Base-by-base conservation (phyloP, 139 green algal genomes). In the Volvox africanus region DNA sequence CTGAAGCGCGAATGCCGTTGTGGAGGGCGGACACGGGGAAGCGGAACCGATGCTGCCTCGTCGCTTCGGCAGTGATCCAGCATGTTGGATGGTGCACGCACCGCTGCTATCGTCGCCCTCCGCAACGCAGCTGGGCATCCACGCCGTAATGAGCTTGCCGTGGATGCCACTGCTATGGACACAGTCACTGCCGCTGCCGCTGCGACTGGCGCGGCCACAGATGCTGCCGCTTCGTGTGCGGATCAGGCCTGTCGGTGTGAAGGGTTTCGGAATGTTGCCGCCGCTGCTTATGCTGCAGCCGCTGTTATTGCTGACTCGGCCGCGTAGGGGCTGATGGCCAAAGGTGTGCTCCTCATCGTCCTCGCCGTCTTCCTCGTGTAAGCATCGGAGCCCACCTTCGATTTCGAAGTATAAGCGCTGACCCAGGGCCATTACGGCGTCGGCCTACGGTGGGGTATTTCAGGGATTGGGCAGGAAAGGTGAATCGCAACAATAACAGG, bases 361-460 rank as follows among this genome's bases (percentile, higher is more conserved):
- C 22, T 44, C 73, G 11, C 16, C 26, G 73, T 44, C 73, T 22
- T 80, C 73, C 9, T 14, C n/a, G 73, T 50, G 30, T 44, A 80
- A 55, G 73, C 20, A 14, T 30, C 73, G 73, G 11, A 80, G 30
- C 73, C 11, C n/a, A 32, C 73, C 73, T 18, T 80, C 20, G n/a
- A 80, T 32, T 50, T 80, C 73, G 73, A 80, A 80, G 73, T 80
- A 80, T 12, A 80, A 32, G 73, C 73, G 73, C 30, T 80, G 73
- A 13, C 73, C 73, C n/a, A 44, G 73, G 30, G 73, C 73, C 11
- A 80, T 3, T 12, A 80, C 73, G n/a, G 73, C 73, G 26, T 80
- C 73, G 12, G 73, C 73, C 73, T 80, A n/a, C n/a, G n/a, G n/a
- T n/a, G n/a, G n/a, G n/a, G n/a, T n/a, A n/a, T n/a, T n/a, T n/a